Evolutionary conservation across 306 rosid genomes (phyloP).

Genomic region (Alnus rubra): DNA sequence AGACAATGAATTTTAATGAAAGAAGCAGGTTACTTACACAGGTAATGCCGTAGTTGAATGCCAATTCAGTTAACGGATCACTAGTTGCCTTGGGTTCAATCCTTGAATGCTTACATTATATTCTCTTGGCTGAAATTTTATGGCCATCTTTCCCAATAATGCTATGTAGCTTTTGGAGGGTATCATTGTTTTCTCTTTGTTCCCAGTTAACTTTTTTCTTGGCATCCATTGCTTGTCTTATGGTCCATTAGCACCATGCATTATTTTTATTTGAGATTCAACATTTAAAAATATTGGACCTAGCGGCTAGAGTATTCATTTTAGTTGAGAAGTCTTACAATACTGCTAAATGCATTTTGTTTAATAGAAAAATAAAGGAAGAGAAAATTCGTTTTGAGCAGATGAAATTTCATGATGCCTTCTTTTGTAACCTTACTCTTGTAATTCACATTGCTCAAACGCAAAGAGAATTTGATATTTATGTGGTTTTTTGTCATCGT

Average conservation of each 20-base stretch:
- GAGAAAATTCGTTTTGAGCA: not conserved
- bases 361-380: not conserved
- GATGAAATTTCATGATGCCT: not conserved
- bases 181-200: not conserved
- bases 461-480: not conserved
- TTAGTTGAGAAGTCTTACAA: not conserved
- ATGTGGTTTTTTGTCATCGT: not conserved
- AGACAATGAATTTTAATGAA: too few relatives aligned
- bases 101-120: not conserved
- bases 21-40: too few relatives aligned
- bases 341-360: not conserved
- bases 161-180: not conserved
- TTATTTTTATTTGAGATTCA: not conserved
- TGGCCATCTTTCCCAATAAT: not conserved
- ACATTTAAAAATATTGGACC: too few relatives aligned
- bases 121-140: not conserved
- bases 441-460: not conserved
- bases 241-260: not conserved
- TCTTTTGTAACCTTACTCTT: not conserved
- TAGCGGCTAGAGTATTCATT: too few relatives aligned
- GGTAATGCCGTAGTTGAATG: too few relatives aligned
- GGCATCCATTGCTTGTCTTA: not conserved
- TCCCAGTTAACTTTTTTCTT: not conserved
- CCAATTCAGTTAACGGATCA: too few relatives aligned
- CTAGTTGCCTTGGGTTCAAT: too few relatives aligned